These are phyloP conservation scores for Kwoniella dendrophila DNA, from an alignment of 768 basidiomycete genomes.

Conservation along the genomic window DNA sequence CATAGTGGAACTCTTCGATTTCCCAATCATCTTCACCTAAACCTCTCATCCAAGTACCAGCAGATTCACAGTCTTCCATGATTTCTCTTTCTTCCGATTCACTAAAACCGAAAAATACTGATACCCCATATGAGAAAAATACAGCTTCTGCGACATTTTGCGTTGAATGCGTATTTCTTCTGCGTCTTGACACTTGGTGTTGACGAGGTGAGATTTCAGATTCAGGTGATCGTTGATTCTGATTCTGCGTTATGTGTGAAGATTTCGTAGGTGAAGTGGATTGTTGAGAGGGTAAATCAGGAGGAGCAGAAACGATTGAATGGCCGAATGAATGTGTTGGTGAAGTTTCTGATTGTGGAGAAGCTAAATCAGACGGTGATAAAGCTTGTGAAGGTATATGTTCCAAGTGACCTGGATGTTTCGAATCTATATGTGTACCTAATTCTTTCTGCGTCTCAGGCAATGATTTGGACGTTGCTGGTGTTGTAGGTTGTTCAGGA, in stretches of 20 bases:
- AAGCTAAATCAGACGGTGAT: conserved; percentile 34
- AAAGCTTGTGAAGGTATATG: conserved; percentile 43
- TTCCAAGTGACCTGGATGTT: conserved; percentile 35
- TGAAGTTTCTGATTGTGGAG: background rate
- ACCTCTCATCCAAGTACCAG: conserved; percentile 68
- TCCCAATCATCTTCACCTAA: conserved; percentile 78
- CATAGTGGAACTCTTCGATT: conserved; percentile 88
- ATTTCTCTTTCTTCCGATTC: conserved; percentile 79
- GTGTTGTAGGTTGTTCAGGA: background rate
- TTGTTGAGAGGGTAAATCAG: background rate
- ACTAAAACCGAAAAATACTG: conserved; percentile 84
- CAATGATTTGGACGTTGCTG: background rate
- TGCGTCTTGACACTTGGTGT: conserved; percentile 60
- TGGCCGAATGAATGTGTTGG: background rate
- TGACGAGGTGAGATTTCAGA: conserved; percentile 5
- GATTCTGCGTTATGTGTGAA: background rate
- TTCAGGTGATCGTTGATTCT: background rate
- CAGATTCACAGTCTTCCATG: conserved; percentile 76
- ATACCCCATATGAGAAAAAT: conserved; percentile 71
- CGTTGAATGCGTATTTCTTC: conserved; percentile 33
- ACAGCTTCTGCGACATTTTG: conserved; percentile 57
- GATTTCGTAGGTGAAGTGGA: background rate
- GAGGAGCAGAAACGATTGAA: background rate
- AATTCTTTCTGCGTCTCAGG: background rate
- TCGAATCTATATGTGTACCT: conserved; percentile 36